Conservation (phyloP, 2,329 filamentous ascomycete genomes). For the Sporothrix luriei region DNA sequence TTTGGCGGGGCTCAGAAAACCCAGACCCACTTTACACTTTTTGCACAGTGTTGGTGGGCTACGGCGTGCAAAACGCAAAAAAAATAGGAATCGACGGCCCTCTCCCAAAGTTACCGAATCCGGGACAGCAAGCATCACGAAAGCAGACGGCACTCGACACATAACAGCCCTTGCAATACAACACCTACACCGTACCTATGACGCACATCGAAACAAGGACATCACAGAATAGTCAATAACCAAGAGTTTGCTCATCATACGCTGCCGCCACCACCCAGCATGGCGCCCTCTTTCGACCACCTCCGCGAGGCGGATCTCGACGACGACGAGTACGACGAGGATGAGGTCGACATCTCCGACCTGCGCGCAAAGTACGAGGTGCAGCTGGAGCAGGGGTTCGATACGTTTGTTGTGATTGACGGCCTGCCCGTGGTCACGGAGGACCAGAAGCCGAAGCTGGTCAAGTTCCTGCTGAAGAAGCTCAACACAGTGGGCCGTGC, state of each 20-base stretch:
- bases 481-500: constrained; percentile 82
- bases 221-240: not conserved
- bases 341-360: constrained; percentile 94
- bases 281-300: constrained; percentile 93
- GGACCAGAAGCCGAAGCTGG: constrained; percentile 88
- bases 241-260: not conserved
- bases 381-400: constrained; percentile 90
- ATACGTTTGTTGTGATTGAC: constrained; percentile 95
- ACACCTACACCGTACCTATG: not conserved
- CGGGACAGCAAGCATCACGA: constrained; percentile 5
- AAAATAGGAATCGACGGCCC: constrained; percentile 27
- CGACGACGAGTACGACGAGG: constrained; percentile 83
- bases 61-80: constrained; percentile 27
- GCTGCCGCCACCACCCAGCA: constrained; percentile 54
- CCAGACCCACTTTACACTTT: constrained; percentile 33
- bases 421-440: constrained; percentile 86
- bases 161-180: not conserved
- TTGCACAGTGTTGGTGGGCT: constrained; percentile 19
- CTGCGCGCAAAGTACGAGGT: constrained; percentile 94
- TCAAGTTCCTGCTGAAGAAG: constrained; percentile 96
- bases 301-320: constrained; percentile 87
- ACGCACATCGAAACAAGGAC: not conserved
- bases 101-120: constrained; percentile 26
- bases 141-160: not conserved
- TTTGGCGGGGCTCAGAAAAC: constrained; percentile 28